These are phyloP conservation scores for Gaultheria prostrata DNA, from an alignment of 148 eudicot species.

Conservation along the genomic window DNA sequence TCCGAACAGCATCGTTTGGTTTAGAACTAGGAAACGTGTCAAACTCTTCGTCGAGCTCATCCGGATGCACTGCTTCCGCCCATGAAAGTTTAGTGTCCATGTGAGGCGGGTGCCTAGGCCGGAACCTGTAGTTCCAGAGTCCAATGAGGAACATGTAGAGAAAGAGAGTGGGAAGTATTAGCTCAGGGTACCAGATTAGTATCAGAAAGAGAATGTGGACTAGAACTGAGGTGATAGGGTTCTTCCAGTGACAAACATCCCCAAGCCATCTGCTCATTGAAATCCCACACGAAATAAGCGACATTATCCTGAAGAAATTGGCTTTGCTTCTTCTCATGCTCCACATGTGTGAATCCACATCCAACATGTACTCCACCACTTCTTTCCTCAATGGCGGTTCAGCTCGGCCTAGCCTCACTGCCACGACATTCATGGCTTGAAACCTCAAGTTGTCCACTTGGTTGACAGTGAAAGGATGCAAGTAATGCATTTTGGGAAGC, in stretches of 20 bases:
- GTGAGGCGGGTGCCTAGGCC: conserved; percentile 41
- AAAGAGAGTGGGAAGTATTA: conserved; percentile 39
- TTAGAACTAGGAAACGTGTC: conserved; percentile 42
- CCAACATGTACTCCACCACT: conserved; percentile 42
- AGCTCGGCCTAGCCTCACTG: conserved; percentile 33
- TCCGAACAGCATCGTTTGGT: conserved; percentile 27
- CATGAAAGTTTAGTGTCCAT: conserved; percentile 44
- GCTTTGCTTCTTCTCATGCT: conserved; percentile 51
- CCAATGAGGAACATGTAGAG: conserved; percentile 40
- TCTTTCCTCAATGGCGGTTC: conserved; percentile 42
- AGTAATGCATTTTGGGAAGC: conserved; percentile 43
- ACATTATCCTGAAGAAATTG: conserved; percentile 43
- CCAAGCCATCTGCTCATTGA: conserved; percentile 31
- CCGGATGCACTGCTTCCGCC: conserved; percentile 36
- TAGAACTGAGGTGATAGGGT: conserved; percentile 33
- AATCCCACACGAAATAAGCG: conserved; percentile 29
- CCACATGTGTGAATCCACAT: conserved; percentile 51
- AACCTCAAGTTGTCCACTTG: conserved; percentile 40
- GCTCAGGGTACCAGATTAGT: conserved; percentile 39
- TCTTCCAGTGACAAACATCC: conserved; percentile 39
- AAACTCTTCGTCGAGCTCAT: conserved; percentile 45
- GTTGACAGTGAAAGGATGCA: conserved; percentile 43
- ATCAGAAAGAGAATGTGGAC: conserved; percentile 41
- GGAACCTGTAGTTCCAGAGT: conserved; percentile 43
- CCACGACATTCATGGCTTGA: conserved; percentile 42